These are phyloP conservation scores for Periconia sp. DNA, from an alignment of 2,329 filamentous ascomycete genomes.

Conservation along the genomic window DNA sequence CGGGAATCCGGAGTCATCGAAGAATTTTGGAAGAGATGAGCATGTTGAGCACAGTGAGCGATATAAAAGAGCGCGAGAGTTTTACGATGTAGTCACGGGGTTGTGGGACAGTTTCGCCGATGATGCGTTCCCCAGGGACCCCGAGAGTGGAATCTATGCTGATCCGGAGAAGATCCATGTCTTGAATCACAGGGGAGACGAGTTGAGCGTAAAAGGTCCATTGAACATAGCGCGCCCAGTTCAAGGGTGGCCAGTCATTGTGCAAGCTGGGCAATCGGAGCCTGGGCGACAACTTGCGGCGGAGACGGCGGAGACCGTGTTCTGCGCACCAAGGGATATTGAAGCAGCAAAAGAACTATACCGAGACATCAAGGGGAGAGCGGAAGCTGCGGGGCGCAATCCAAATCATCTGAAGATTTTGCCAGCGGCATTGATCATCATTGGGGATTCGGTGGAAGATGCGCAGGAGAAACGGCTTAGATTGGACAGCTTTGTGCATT, in stretches of 20 bases:
- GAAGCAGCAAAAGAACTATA: slow-evolving; percentile 52
- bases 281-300: slow-evolving; percentile 55
- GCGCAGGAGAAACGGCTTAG: slow-evolving; percentile 52
- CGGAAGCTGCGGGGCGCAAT: slow-evolving; percentile 49
- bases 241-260: slow-evolving; percentile 59
- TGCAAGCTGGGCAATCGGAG: slow-evolving; percentile 58
- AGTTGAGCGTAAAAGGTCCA: slow-evolving; percentile 51
- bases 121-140: slow-evolving; percentile 56
- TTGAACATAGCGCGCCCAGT: slow-evolving; percentile 57
- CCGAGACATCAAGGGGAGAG: slow-evolving; percentile 54
- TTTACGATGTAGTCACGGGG: slow-evolving; percentile 57
- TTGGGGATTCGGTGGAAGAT: slow-evolving; percentile 54
- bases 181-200: slow-evolving; percentile 53
- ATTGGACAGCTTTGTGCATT: slow-evolving; percentile 56
- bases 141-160: slow-evolving; percentile 52
- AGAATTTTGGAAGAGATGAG: slow-evolving; percentile 56
- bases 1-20: slow-evolving; percentile 54
- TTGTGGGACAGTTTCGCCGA: slow-evolving; percentile 60
- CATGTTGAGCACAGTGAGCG: slow-evolving; percentile 54
- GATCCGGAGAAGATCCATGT: slow-evolving; percentile 57
- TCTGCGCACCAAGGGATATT: slow-evolving; percentile 53
- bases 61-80: slow-evolving; percentile 56
- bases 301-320: slow-evolving; percentile 57
- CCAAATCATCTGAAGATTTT: slow-evolving; percentile 54
- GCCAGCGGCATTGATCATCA: slow-evolving; percentile 54